Base-by-base conservation (phyloP, 768 basidiomycete genomes). In the Amanita inopinata region DNA sequence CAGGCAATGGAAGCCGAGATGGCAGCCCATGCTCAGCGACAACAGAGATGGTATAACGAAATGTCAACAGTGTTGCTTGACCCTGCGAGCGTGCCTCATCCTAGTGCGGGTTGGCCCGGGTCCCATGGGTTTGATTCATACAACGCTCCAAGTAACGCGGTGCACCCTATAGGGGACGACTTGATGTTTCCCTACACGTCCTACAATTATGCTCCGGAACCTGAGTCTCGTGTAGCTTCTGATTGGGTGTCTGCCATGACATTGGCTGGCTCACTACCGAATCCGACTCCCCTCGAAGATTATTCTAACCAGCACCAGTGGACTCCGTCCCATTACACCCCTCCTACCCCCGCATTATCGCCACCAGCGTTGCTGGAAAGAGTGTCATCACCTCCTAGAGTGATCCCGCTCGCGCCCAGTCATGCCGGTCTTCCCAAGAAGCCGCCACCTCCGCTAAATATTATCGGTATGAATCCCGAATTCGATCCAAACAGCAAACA, bases 391-490 rank as follows among this genome's bases (percentile, higher is more conserved):
- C 10, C 11, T 18, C 27, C 8, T 24, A 42, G 5, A 19, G 33
- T 17, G 20, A 22, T 17, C 18, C 36, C 11, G 11, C n/a, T 12
- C 9, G 20, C 4, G 11, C 36, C 36, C 24, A n/a, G 9, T 37
- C 20, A 37, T 10, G 9, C 20, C 36, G 24, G 9, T 14, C 17
- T 32, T 1, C 23, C 41, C 20, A 33, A 27, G 9, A 31, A 23
- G 14, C 23, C 41, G 15, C 45, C 51, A 4, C 33, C 51, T 19
- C 34, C 50, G 19, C 19, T 49, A 61, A 1, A 55, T 6, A 14
- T 37, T 1, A 74, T 75, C 32, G 74, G 75, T 9, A 67, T 72
- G 63, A 56, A 59, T 36, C 67, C 63, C 3, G 68, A 74, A 39
- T 61, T 58, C 9, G 69, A 73, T 44, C 61, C 64, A 0, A 57